phyloP scores from a whole-genome alignment of 2,329 filamentous ascomycete genomes.

The Tolypocladium album region DNA sequence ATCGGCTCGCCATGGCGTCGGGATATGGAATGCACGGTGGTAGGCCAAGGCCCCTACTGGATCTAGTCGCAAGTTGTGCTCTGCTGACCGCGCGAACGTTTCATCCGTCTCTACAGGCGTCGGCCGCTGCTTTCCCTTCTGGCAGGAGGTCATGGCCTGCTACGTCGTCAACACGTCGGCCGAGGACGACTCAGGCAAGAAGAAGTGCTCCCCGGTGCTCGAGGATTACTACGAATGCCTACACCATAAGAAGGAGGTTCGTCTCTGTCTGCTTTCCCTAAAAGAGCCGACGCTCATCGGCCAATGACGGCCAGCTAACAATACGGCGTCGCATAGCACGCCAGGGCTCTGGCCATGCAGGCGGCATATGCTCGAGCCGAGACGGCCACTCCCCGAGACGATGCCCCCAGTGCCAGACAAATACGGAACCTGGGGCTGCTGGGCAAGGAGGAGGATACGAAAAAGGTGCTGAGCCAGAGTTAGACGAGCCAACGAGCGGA shows the following conservation, averaged over 20 bases:
- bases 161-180: constrained; percentile 87
- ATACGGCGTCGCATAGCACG: constrained; percentile 43
- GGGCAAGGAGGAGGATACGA: constrained; percentile 72
- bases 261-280: constrained; percentile 14
- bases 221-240: constrained; percentile 99
- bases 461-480: constrained; percentile 39
- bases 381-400: constrained; percentile 64
- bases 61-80: not conserved
- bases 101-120: constrained; percentile 33
- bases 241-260: constrained; percentile 97
- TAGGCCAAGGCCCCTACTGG: constrained; percentile 29
- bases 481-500: constrained; percentile 6
- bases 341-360: constrained; percentile 70
- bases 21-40: constrained; percentile 75
- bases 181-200: constrained; percentile 70
- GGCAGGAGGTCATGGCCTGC: constrained; percentile 97
- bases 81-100: not conserved
- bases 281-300: not conserved
- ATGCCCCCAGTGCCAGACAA: constrained; percentile 71
- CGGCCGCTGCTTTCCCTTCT: constrained; percentile 93
- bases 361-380: constrained; percentile 74
- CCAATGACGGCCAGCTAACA: not conserved
- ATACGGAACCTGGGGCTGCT: constrained; percentile 81
- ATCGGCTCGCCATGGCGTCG: constrained; percentile 53
- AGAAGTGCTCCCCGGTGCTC: constrained; percentile 73